Evolutionary conservation across 2,329 filamentous ascomycete species (phyloP), one percentile per base, ranked within the genome.

Genomic region (Colletotrichum tofieldiae): DNA sequence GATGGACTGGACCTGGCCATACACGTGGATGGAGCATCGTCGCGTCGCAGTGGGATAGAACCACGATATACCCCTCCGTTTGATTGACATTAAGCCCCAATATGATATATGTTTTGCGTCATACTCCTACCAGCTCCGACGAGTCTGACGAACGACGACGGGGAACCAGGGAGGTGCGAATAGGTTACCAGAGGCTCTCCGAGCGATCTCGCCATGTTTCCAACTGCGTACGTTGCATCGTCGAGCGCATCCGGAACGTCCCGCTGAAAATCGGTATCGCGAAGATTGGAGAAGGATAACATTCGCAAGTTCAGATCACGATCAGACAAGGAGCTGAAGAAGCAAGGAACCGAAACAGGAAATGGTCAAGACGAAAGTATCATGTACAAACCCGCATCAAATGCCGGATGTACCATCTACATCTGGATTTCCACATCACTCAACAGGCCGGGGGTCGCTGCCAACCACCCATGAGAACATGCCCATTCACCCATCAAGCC

Each of bases 31-130:
- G 43, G 14, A 45, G 41, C 58, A 37, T 35, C 29, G 12, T 20
- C 29, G 41, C 37, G 23, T 59, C 43, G n/a, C 18, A 18, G 37
- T 41, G n/a, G 55, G 49, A 51, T 29, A 45, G 20, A 59, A n/a
- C 43, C n/a, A 37, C 43, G 32, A 41, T 64, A n/a, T 32, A 43
- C 43, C 52, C 39, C 41, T 51, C 61, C 23, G 43, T 45, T 41
- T 64, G 65, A 72, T 68, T 56, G 52, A 43, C 45, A 60, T 47
- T 52, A 49, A n/a, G 49, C 56, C 43, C 64, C 32, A 39, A 55
- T 49, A 63, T 69, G 65, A 72, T 72, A 54, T 58, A 35, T 69
- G 29, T 64, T 55, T 64, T 72, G 65, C 69, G 69, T 72, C 65
- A 72, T 72, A 64, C 43, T 43, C 45, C 45, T 35, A 37, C 29